Evolutionary conservation across 768 basidiomycete genomes (phyloP), one percentile per base, ranked within the genome.

Genomic region (Rhizopogon vesiculosus): DNA sequence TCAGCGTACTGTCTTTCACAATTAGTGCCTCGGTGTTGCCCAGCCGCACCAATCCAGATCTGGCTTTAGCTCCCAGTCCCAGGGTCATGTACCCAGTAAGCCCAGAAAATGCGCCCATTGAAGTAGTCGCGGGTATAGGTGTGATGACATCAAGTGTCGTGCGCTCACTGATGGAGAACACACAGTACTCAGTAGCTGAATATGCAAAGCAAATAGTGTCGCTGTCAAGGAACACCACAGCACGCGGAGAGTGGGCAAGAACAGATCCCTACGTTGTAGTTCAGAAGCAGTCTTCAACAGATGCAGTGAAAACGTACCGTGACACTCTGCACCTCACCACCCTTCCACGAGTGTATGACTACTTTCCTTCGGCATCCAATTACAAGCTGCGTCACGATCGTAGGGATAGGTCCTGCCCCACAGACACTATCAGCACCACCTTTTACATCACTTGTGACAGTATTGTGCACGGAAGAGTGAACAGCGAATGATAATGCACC

Each of bases 231-330:
- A 97, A 95, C 2, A 85, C 76, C 48, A 97, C 85, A 0, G 81
- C 77, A 41, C 97, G 83, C 16, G 97, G 87, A 8, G 94, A 93
- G 67, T 98, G 96, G 12, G 95, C 90, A 3, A 98, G 76, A 0
- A 76, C 63, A 3, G 85, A 74, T 80, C 98, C 96, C 90, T 95
- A 40, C 10, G 56, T 13, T 18, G n/a, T 35, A 19, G n/a, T 18
- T 55, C 48, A 54, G 10, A 52, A 39, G 13, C 33, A n/a, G 19
- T 44, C 38, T 6, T n/a, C 5, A 2, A 49, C 19, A 50, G 38
- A 19, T 46, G 54, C 18, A 38, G 15, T 18, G 44, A 12, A 5
- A 16, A 61, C 78, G 53, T 62, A 91, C 91, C 75, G 84, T 85
- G 49, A 77, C 68, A 42, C 84, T 85, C 59, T 91, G 85, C 25